Conservation (phyloP, 345 rosid species). For the Melaleuca alternifolia region DNA sequence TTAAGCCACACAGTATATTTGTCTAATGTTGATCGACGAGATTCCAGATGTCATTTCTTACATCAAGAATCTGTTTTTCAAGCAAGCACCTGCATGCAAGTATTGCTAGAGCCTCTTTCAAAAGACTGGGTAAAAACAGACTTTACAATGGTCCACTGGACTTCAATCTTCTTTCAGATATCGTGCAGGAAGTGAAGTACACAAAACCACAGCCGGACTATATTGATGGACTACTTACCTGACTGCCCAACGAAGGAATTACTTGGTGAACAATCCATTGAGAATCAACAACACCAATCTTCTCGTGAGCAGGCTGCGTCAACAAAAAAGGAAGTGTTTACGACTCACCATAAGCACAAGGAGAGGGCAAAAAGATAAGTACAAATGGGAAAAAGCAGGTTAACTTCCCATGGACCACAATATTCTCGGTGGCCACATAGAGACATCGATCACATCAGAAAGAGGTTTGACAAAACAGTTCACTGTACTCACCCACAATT, state of each 20-base stretch:
- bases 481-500: not conserved
- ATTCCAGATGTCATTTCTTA: not conserved
- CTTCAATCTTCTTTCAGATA: not conserved
- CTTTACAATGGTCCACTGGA: not conserved
- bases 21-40: not conserved
- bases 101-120: not conserved
- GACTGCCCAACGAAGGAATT: constrained; percentile 78
- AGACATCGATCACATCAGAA: not conserved
- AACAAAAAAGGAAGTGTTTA: not conserved
- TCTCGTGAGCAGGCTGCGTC: constrained; percentile 86
- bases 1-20: not conserved
- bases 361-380: not conserved
- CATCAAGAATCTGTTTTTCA: not conserved
- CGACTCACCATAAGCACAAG: not conserved
- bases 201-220: not conserved
- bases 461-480: not conserved
- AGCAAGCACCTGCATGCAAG: not conserved
- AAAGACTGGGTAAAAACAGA: not conserved
- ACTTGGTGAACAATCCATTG: constrained; percentile 96
- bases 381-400: not conserved
- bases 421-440: not conserved
- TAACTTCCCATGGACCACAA: not conserved
- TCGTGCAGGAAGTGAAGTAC: not conserved
- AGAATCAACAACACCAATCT: constrained; percentile 94
- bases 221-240: constrained; percentile 28